Conservation (phyloP, 1,139 yeast genomes). For the Taphrina confusa region DNA sequence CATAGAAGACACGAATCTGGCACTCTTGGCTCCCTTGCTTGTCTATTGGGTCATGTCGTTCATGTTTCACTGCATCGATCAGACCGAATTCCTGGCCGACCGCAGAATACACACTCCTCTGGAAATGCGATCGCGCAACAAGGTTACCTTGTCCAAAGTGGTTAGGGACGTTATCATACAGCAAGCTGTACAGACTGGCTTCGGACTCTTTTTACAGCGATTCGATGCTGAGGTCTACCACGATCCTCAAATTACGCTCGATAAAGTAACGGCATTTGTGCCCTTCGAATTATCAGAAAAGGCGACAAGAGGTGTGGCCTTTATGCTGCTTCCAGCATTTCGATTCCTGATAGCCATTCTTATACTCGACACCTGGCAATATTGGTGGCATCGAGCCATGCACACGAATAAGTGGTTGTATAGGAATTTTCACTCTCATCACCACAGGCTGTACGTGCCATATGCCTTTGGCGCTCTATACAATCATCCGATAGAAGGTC, state of each 20-base stretch:
- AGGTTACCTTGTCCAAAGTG: constrained; percentile 68
- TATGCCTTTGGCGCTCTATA: constrained; percentile 95
- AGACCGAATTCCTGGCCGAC: constrained; percentile 58
- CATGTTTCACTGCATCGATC: constrained; percentile 68
- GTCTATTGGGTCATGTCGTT: constrained; percentile 81
- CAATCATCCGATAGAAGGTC: constrained; percentile 92
- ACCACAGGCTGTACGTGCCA: constrained; percentile 90
- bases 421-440: constrained; percentile 84
- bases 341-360: constrained; percentile 65
- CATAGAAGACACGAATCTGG: constrained; percentile 70
- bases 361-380: constrained; percentile 93
- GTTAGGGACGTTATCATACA: constrained; percentile 78
- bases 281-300: constrained; percentile 47
- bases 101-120: constrained; percentile 90
- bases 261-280: constrained; percentile 42
- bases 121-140: constrained; percentile 74
- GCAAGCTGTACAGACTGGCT: constrained; percentile 75
- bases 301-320: constrained; percentile 27
- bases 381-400: constrained; percentile 83
- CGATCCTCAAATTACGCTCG: constrained; percentile 73
- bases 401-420: constrained; percentile 76
- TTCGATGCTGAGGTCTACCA: constrained; percentile 54
- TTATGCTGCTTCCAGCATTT: constrained; percentile 60
- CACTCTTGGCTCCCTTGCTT: constrained; percentile 70
- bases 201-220: constrained; percentile 59